Conservation (phyloP, 495 filamentous ascomycete genomes). For the Penicillium cosmopolitanum region DNA sequence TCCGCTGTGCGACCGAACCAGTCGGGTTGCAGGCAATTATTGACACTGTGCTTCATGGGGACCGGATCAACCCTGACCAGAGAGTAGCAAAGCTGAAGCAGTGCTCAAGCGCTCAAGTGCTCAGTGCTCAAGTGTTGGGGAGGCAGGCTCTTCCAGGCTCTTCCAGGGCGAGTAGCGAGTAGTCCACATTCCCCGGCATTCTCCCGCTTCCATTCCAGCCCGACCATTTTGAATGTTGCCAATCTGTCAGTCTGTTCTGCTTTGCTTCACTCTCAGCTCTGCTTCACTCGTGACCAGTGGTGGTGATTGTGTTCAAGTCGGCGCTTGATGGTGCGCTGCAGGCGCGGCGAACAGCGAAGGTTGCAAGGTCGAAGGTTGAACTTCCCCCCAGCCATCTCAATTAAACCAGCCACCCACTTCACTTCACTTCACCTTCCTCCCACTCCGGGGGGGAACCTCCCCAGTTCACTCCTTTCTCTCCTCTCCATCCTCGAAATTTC, state of each 20-base stretch:
- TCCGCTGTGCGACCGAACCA: conserved; percentile 16
- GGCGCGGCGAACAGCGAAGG: conserved; percentile 18
- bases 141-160: no score
- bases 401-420: conserved; percentile 38
- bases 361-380: no score
- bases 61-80: no score
- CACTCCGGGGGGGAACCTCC: not conserved
- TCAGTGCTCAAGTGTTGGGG: no score
- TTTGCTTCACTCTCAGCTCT: not conserved
- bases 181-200: no score
- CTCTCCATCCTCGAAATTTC: conserved; percentile 8
- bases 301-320: not conserved
- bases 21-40: conserved; percentile 15
- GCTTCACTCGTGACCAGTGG: not conserved
- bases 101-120: no score
- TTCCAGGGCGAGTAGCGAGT: no score
- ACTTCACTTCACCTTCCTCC: not conserved
- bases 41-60: conserved; percentile 16
- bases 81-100: no score
- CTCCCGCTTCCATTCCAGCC: no score
- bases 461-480: conserved; percentile 8
- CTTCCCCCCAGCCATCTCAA: conserved; percentile 36
- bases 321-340: conserved; percentile 31
- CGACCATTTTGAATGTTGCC: no score
- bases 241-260: no score